Conservation (phyloP, 768 basidiomycete genomes). For the Russula earlei region DNA sequence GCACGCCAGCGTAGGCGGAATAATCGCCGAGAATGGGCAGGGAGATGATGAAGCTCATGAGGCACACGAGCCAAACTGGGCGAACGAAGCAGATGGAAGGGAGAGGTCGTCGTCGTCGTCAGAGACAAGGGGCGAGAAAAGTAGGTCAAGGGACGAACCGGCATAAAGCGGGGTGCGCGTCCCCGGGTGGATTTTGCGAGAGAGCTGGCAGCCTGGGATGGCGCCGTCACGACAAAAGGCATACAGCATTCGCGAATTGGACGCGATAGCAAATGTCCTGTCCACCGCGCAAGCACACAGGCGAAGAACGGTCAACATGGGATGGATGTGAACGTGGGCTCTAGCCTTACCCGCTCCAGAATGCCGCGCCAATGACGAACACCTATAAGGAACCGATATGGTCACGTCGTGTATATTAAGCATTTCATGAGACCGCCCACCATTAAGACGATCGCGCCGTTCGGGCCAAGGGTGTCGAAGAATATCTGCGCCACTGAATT, state of each 20-base stretch:
- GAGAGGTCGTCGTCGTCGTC: neutral
- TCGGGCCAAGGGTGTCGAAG: conserved; percentile 62
- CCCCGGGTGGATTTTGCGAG: conserved; percentile 49
- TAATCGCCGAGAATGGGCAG: conserved; percentile 63
- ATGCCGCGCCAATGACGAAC: conserved; percentile 63
- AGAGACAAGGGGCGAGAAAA: too few species aligned
- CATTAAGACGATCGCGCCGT: conserved; percentile 69
- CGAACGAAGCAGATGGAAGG: neutral
- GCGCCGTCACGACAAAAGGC: conserved; percentile 71
- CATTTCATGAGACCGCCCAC: conserved; percentile 25
- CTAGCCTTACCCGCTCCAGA: conserved; percentile 54
- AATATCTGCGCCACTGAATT: conserved; percentile 77
- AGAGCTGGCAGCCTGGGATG: conserved; percentile 57
- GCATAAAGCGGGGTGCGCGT: conserved; percentile 61
- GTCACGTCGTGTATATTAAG: neutral
- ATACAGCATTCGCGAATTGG: conserved; percentile 78
- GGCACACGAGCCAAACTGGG: conserved; percentile 70
- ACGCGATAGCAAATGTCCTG: conserved; percentile 69
- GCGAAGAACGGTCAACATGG: neutral
- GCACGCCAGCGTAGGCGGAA: conserved; percentile 54
- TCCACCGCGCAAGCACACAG: neutral
- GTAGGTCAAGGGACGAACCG: conserved; percentile 31
- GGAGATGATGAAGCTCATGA: conserved; percentile 63
- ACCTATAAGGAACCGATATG: conserved; percentile 28
- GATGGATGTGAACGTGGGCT: neutral